Conservation (phyloP, 2,329 filamentous ascomycete genomes). For the Aspergillus sergii region DNA sequence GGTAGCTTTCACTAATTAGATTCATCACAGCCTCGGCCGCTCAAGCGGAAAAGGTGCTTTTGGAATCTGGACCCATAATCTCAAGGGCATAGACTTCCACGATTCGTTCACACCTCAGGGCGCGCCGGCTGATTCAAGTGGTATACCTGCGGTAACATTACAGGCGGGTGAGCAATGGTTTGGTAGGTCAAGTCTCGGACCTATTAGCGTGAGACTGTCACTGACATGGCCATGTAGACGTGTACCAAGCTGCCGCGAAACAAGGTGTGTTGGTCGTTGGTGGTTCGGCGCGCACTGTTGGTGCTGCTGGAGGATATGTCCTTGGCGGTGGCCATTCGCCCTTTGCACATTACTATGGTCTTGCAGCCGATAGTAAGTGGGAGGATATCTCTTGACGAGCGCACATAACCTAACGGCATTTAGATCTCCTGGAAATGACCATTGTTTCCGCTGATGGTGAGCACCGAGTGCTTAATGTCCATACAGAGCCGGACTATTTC, state of each 20-base stretch:
- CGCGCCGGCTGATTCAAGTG: neutral
- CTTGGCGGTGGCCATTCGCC: constrained; percentile 4
- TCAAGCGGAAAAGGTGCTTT: constrained; percentile 2
- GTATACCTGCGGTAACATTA: constrained; percentile 1
- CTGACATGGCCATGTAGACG: neutral
- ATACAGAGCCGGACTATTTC: constrained; percentile 1
- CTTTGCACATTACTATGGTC: constrained; percentile 4
- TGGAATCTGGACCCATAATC: constrained; percentile 3
- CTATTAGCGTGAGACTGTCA: neutral
- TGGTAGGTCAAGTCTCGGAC: neutral
- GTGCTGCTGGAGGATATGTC: constrained; percentile 7
- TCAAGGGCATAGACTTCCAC: neutral
- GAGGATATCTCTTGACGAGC: fast-evolving
- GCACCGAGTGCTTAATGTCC: neutral
- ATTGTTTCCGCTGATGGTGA: constrained; percentile 4
- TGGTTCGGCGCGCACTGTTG: constrained; percentile 4
- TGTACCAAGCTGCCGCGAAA: constrained; percentile 3
- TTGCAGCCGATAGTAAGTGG: neutral
- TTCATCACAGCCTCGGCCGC: neutral
- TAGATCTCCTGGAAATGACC: neutral
- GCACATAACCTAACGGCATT: fast-evolving
- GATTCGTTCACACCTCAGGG: constrained; percentile 1
- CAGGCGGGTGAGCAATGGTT: constrained; percentile 9
- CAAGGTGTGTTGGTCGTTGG: constrained; percentile 5
- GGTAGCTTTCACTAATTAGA: neutral